These are phyloP conservation scores for Colletotrichum scovillei DNA, from an alignment of 2,329 filamentous ascomycete species.

Conservation along the genomic window DNA sequence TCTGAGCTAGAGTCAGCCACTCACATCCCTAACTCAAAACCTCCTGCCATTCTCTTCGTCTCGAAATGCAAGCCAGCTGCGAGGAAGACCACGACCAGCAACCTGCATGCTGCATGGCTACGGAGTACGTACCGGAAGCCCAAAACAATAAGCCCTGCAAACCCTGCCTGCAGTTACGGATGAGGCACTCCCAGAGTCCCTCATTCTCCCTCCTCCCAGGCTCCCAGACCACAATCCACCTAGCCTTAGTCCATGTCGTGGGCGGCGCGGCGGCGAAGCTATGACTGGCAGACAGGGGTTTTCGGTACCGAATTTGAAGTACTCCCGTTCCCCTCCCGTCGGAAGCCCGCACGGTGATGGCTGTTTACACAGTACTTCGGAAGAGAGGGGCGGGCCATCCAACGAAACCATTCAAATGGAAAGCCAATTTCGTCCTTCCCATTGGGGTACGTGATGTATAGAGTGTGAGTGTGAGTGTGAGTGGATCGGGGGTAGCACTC, in stretches of 20 bases:
- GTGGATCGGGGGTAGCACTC: conserved; percentile 31
- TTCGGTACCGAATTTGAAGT: conserved; percentile 1
- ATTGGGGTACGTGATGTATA: background rate
- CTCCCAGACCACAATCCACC: background rate
- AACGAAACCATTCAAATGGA: background rate
- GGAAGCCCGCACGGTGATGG: conserved; percentile 31
- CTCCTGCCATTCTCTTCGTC: background rate
- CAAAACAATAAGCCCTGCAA: background rate
- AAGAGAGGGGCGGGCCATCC: background rate
- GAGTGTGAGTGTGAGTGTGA: conserved; percentile 27
- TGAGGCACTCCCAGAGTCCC: background rate
- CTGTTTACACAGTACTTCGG: conserved; percentile 3
- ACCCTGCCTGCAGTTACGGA: background rate
- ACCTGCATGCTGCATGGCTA: conserved; percentile 9
- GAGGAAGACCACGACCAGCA: background rate
- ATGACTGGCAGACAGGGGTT: background rate
- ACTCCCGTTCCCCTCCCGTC: conserved; percentile 7
- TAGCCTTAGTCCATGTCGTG: background rate
- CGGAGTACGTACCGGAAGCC: background rate
- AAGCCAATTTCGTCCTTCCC: background rate
- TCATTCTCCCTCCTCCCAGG: no score
- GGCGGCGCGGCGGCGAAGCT: background rate
- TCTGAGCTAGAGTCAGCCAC: background rate
- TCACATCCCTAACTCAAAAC: background rate
- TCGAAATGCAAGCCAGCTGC: background rate